Evolutionary conservation across 73 alveolate genomes (phyloP).

Genomic region (Paramecium tetraurelia): DNA sequence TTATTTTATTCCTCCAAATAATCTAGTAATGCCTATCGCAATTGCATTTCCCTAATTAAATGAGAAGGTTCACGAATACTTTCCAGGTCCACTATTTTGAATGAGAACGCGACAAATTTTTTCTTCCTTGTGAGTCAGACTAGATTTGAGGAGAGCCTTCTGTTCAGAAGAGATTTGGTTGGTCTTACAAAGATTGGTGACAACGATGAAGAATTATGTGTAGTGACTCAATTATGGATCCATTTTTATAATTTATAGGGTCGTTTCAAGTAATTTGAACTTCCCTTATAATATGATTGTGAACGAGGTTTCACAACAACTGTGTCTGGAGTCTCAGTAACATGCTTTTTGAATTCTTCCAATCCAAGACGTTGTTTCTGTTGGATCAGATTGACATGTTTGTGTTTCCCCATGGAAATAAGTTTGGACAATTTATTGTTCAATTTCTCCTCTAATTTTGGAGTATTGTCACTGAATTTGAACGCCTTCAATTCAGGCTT

Average conservation of each 20-base stretch:
- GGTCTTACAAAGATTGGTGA: slow-evolving; percentile 41
- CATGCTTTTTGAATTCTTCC: background rate
- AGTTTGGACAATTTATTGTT: background rate
- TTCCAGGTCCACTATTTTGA: slow-evolving; percentile 39
- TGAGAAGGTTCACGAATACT: background rate
- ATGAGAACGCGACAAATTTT: background rate
- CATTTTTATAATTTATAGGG: slow-evolving; percentile 21
- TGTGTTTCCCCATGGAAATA: slow-evolving; percentile 4
- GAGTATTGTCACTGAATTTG: slow-evolving; percentile 11
- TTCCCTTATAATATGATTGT: slow-evolving; percentile 8
- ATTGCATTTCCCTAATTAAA: slow-evolving; percentile 16
- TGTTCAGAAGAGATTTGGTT: slow-evolving; percentile 35
- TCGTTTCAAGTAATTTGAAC: background rate
- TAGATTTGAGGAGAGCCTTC: slow-evolving; percentile 20
- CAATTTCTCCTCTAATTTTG: background rate
- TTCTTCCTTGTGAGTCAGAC: slow-evolving; percentile 25
- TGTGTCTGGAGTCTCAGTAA: background rate
- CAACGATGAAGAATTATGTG: slow-evolving; percentile 44
- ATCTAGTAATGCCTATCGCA: slow-evolving; percentile 15
- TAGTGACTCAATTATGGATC: slow-evolving; percentile 48
- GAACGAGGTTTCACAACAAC: background rate
- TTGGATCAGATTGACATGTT: background rate
- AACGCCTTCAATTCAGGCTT: slow-evolving; percentile 4
- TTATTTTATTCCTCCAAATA: background rate
- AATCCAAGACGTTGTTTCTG: background rate